Evolutionary conservation across 2,329 filamentous ascomycete species (phyloP), one percentile per base, ranked within the genome.

Genomic region (Knufia fluminis): DNA sequence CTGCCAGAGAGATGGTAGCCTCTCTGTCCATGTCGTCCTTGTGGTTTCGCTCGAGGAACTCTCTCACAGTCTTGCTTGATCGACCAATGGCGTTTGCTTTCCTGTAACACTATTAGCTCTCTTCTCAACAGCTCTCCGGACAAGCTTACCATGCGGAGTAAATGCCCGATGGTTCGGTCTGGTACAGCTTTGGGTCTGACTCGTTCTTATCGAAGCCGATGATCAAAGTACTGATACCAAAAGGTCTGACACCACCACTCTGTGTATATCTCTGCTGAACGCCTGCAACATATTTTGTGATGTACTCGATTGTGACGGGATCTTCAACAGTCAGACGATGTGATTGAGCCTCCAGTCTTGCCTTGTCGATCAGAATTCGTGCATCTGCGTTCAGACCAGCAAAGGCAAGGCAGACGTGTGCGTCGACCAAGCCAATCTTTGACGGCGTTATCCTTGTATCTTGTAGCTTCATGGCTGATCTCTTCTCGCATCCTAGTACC

Each of bases 221-320:
- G 61, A 98, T 89, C 66, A 98, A 76, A 35, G 91, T 97, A 74
- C 89, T 96, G 68, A 98, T 96, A 55, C 92, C 92, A 65, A 98
- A 98, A n/a, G 92, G 92, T 63, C 92, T 78, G 47, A 98, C 92
- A 78, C 92, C 92, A 74, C 92, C 92, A 64, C 89, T 94, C 76
- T 98, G 92, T 42, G 92, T 98, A 77, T 98, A 98, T 70, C 89
- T 82, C 76, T 98, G 92, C 77, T 98, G 92, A 60, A 98, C 92
- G 50, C 91, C 87, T 48, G 92, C 92, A 56, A 98, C 85, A 64
- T 97, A 95, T 76, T 98, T 97, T 64, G 92, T 97, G 66, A 98
- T 96, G 77, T 98, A 98, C 73, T 98, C 92, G 69, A 98, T 94
- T 55, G 87, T 91, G 58, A 94, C 88, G 49, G 92, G 91, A 67